Percentiles rank a stretch among this genome's conserved stretches.
phyloP scores from a whole-genome alignment of 345 rosid species.

The Stellera chamaejasme region DNA sequence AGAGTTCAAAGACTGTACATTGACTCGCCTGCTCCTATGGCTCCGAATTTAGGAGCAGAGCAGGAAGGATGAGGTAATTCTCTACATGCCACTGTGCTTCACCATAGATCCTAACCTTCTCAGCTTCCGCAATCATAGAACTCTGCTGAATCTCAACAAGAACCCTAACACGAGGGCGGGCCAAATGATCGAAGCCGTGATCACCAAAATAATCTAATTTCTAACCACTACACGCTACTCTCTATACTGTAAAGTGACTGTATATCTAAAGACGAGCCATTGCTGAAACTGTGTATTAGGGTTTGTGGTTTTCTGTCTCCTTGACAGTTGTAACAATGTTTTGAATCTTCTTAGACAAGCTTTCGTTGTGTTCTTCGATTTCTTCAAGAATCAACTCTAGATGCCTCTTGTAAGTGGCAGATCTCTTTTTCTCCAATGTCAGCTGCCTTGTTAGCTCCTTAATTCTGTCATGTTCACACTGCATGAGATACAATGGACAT shows the following conservation, averaged over 20 bases:
- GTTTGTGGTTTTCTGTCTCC: slow-evolving; percentile 59
- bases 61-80: not conserved
- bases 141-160: slow-evolving; percentile 1
- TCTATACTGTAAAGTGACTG: slow-evolving; percentile 5
- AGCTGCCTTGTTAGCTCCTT: slow-evolving; percentile 93
- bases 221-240: slow-evolving; percentile 8
- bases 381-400: slow-evolving; percentile 85
- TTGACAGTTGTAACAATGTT: slow-evolving; percentile 73
- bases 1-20: slow-evolving; percentile 12
- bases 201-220: slow-evolving; percentile 10
- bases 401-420: slow-evolving; percentile 86
- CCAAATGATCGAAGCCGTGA: slow-evolving; percentile 1
- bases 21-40: slow-evolving; percentile 13
- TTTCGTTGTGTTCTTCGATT: slow-evolving; percentile 82
- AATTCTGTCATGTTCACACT: slow-evolving; percentile 93
- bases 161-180: slow-evolving; percentile 3
- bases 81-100: slow-evolving; percentile 2
- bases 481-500: slow-evolving; percentile 5
- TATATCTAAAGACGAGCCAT: not conserved
- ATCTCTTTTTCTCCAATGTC: slow-evolving; percentile 80
- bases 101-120: slow-evolving; percentile 4
- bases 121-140: not conserved
- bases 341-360: slow-evolving; percentile 71
- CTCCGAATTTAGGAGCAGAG: slow-evolving; percentile 6
- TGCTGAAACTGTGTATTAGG: slow-evolving; percentile 34